Conservation (phyloP, 805 yeast genomes). For the Kurtzmaniella cleridarum region DNA sequence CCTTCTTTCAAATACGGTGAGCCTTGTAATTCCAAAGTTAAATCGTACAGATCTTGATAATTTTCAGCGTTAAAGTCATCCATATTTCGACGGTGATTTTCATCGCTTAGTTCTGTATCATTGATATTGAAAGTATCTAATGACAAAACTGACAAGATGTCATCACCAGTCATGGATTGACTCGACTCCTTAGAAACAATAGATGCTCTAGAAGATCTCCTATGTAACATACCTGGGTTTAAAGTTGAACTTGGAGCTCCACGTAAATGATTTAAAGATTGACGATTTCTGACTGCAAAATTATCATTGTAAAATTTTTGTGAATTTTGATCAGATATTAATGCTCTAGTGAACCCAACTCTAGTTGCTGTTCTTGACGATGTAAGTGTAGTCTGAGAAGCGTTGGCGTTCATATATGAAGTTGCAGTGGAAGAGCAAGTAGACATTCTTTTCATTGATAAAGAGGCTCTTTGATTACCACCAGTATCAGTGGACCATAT, state of each 20-base stretch:
- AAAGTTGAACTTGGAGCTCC: constrained; percentile 6
- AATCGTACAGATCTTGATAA: constrained; percentile 48
- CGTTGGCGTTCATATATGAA: constrained; percentile 15
- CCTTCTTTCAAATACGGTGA: constrained; percentile 82
- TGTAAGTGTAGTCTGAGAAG: constrained; percentile 6
- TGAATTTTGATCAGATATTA: constrained; percentile 25
- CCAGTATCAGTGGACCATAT: constrained; percentile 33
- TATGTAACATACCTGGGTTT: constrained; percentile 13
- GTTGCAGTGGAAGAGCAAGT: constrained; percentile 25
- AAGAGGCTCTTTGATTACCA: constrained; percentile 17
- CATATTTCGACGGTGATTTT: constrained; percentile 14
- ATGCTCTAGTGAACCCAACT: constrained; percentile 39
- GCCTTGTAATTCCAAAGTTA: constrained; percentile 59
- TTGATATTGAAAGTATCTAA: constrained; percentile 24
- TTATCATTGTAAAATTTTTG: constrained; percentile 15
- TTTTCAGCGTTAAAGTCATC: constrained; percentile 36
- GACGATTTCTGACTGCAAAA: constrained; percentile 13
- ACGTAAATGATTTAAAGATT: constrained; percentile 24
- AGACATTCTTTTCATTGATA: constrained; percentile 25
- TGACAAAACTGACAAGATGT: constrained; percentile 30
- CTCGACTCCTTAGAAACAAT: constrained; percentile 28
- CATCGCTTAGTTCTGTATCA: constrained; percentile 9
- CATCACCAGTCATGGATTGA: constrained; percentile 18
- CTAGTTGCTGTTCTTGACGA: constrained; percentile 11
- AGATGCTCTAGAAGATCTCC: constrained; percentile 30